Evolutionary conservation across 805 yeast species (phyloP).

Genomic region (Saturnispora dispora): DNA sequence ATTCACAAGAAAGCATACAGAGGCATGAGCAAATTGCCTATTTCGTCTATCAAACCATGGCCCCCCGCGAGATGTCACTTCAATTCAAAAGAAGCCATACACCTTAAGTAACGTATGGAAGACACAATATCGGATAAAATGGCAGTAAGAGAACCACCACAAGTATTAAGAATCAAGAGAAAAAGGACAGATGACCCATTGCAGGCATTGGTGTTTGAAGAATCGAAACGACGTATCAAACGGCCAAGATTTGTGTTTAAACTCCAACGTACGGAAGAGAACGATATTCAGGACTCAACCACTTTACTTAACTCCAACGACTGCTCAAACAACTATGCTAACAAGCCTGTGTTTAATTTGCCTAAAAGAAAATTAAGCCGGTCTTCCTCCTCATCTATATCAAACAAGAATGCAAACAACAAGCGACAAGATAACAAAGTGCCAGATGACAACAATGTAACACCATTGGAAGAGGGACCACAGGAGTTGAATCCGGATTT

Average conservation of each 20-base stretch:
- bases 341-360: constrained; percentile 18
- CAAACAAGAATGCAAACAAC: background rate
- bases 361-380: constrained; percentile 9
- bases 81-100: background rate
- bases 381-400: background rate
- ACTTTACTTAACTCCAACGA: constrained; percentile 15
- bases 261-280: constrained; percentile 39
- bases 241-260: constrained; percentile 33
- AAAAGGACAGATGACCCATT: constrained; percentile 82
- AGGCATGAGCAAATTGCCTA: constrained; percentile 1
- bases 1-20: background rate
- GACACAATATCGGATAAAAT: background rate
- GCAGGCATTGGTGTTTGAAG: constrained; percentile 58
- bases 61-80: constrained; percentile 1
- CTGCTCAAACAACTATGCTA: background rate
- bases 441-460: background rate
- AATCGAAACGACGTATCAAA: constrained; percentile 14
- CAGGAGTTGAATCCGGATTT: constrained; percentile 48
- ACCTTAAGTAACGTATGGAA: background rate
- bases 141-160: constrained; percentile 33
- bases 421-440: background rate
- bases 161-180: constrained; percentile 74
- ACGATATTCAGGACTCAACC: constrained; percentile 16
- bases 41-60: background rate
- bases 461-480: constrained; percentile 10